These are phyloP conservation scores for Leccinum boreale DNA, from an alignment of 768 basidiomycete genomes.

Conservation along the genomic window DNA sequence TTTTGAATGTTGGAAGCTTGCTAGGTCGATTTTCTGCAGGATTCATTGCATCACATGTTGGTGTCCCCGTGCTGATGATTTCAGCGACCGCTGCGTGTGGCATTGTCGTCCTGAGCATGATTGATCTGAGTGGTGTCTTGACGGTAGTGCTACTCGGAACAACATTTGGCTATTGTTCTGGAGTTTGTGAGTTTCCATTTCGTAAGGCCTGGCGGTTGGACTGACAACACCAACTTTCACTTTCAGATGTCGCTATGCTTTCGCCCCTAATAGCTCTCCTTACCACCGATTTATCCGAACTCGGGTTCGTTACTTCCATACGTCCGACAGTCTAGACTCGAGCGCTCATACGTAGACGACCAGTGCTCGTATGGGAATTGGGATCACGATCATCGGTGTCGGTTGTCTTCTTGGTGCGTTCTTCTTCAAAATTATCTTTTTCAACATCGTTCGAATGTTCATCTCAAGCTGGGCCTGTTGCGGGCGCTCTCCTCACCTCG, in stretches of 20 bases:
- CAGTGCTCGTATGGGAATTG: constrained; percentile 30
- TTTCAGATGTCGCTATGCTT: constrained; percentile 35
- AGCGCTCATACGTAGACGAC: background rate
- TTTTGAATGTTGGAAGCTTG: constrained; percentile 50
- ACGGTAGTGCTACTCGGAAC: constrained; percentile 40
- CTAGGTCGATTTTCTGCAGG: constrained; percentile 50
- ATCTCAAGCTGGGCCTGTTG: constrained; percentile 47
- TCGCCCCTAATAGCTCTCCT: constrained; percentile 43
- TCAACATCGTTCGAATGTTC: background rate
- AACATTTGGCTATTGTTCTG: constrained; percentile 48
- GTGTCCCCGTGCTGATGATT: constrained; percentile 43
- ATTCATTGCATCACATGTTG: constrained; percentile 39
- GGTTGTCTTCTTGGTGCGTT: constrained; percentile 22
- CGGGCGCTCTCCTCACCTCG: constrained; percentile 53
- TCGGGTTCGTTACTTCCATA: constrained; percentile 37
- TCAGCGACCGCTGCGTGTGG: constrained; percentile 31
- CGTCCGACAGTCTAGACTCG: background rate
- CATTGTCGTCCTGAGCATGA: constrained; percentile 42
- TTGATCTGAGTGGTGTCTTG: constrained; percentile 35
- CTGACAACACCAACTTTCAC: background rate
- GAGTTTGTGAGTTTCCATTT: constrained; percentile 33
- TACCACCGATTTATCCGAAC: constrained; percentile 44
- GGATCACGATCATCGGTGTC: constrained; percentile 4
- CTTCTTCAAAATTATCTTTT: background rate
- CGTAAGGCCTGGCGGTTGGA: background rate